Evolutionary conservation across 208 protist genomes (phyloP).

Genomic region (Trypanosoma caninum): DNA sequence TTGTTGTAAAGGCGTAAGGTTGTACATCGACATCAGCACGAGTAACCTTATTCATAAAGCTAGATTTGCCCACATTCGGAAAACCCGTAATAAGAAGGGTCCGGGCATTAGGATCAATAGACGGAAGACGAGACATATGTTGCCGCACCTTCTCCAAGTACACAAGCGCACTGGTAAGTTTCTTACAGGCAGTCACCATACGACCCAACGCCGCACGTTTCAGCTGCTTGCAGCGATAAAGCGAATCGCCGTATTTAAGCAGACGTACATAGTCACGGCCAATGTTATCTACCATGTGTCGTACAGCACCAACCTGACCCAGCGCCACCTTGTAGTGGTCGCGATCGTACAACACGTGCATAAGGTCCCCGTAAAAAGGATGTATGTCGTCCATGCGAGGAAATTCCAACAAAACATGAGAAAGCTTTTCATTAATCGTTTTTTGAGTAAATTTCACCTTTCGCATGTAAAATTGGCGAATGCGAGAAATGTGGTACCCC

Average conservation of each 20-base stretch:
- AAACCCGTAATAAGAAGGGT: constrained; percentile 98
- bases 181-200: constrained; percentile 98
- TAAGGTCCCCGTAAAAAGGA: constrained; percentile 99
- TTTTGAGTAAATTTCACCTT: constrained; percentile 99
- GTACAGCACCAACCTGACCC: constrained; percentile 97
- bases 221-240: constrained; percentile 99
- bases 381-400: constrained; percentile 99
- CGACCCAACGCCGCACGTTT: constrained; percentile 99
- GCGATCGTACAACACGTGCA: constrained; percentile 99
- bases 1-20: constrained; percentile 99
- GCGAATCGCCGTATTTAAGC: constrained; percentile 99
- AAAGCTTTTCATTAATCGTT: constrained; percentile 98
- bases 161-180: constrained; percentile 92
- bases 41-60: constrained; percentile 99
- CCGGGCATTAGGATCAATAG: constrained; percentile 99
- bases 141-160: constrained; percentile 99
- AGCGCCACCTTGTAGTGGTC: constrained; percentile 99
- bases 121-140: constrained; percentile 99
- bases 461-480: constrained; percentile 99
- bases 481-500: constrained; percentile 98
- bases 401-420: constrained; percentile 96
- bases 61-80: constrained; percentile 99
- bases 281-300: constrained; percentile 97
- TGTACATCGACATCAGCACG: constrained; percentile 99
- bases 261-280: constrained; percentile 98